A percentile compares a stretch with the other conserved stretches of the same genome.
Evolutionary conservation across 2,329 filamentous ascomycete species (phyloP).

Genomic region (Dryadomyces quercivorus): DNA sequence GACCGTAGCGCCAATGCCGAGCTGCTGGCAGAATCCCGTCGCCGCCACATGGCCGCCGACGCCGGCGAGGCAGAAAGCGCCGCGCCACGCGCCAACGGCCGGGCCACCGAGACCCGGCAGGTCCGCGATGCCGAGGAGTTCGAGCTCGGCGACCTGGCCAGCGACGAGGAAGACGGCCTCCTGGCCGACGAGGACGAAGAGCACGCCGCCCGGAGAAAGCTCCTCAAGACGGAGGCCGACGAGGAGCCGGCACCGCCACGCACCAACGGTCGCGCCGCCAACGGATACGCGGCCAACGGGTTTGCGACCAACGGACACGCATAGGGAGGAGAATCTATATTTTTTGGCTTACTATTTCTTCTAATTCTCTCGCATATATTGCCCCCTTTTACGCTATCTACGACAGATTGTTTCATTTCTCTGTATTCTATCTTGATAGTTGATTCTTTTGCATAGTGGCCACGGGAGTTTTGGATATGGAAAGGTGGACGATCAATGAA

Average conservation of each 20-base stretch:
- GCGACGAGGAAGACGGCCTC: slow-evolving; percentile 78
- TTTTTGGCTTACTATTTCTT: too few relatives aligned
- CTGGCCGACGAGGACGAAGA: slow-evolving; percentile 69
- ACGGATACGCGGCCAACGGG: background rate
- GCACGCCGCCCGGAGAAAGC: slow-evolving; percentile 23
- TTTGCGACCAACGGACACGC: background rate
- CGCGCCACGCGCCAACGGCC: slow-evolving; percentile 16
- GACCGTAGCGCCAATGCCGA: slow-evolving; percentile 42
- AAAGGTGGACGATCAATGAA: too few relatives aligned
- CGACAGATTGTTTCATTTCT: too few relatives aligned
- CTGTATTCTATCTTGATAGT: too few relatives aligned
- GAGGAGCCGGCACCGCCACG: slow-evolving; percentile 16
- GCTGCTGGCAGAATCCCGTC: slow-evolving; percentile 7
- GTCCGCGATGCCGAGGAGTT: slow-evolving; percentile 82
- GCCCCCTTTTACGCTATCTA: too few relatives aligned
- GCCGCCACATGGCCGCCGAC: background rate
- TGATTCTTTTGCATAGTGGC: too few relatives aligned
- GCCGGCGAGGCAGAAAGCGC: background rate
- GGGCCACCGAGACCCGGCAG: slow-evolving; percentile 34
- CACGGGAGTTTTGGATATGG: too few relatives aligned
- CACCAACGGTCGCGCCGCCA: slow-evolving; percentile 12
- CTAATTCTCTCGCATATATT: too few relatives aligned
- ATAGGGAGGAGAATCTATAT: background rate
- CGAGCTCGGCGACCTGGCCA: slow-evolving; percentile 81
- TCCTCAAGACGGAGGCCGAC: slow-evolving; percentile 18